phyloP scores from a whole-genome alignment of 1,284 basidiomycete genomes.

The Rhodotorula sp. region DNA sequence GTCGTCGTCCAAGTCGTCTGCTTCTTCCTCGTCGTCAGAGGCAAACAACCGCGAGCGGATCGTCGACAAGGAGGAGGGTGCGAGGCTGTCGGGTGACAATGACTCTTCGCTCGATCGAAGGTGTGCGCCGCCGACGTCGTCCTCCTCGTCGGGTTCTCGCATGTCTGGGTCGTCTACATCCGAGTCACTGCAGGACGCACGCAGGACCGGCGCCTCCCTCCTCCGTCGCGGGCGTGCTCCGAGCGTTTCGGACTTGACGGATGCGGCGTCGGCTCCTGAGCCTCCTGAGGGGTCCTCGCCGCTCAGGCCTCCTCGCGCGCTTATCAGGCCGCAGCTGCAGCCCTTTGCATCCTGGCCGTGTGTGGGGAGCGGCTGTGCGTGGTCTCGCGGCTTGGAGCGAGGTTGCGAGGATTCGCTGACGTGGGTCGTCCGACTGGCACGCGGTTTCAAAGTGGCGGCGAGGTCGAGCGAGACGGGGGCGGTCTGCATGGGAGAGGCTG shows the following conservation, averaged over 20 bases:
- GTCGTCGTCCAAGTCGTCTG: constrained; percentile 6
- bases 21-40: constrained; percentile 29
- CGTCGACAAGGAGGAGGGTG: neutral
- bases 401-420: too few species aligned
- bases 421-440: too few species aligned
- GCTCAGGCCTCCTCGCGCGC: too few species aligned
- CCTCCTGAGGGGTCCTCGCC: too few species aligned
- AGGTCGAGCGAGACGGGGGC: neutral
- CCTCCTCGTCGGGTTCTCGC: neutral
- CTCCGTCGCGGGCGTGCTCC: neutral
- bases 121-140: neutral
- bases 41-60: constrained; percentile 14
- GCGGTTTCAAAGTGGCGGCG: neutral
- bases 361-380: too few species aligned
- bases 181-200: too few species aligned
- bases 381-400: too few species aligned
- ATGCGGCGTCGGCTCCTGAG: too few species aligned
- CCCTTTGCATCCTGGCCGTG: too few species aligned
- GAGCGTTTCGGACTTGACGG: too few species aligned
- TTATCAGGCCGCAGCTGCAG: too few species aligned
- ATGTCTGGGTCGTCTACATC: neutral
- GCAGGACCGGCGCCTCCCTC: neutral
- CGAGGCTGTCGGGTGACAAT: constrained; percentile 1
- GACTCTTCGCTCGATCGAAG: neutral
- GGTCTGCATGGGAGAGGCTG: neutral